These are phyloP conservation scores for Microstegium vimineum DNA, from an alignment of 176 grass and related monocot genomes.

Conservation along the genomic window DNA sequence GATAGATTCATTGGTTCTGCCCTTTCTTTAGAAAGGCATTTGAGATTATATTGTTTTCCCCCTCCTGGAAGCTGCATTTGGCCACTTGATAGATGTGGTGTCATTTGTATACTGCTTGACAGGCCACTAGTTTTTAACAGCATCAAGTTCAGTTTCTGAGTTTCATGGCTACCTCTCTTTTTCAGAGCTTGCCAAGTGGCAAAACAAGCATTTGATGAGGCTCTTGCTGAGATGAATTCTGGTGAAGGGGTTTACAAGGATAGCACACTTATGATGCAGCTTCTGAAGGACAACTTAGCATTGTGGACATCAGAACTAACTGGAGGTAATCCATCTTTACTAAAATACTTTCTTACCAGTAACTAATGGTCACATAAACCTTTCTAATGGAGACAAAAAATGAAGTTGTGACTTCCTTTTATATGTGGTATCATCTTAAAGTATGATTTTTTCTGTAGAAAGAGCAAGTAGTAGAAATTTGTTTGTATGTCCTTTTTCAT, in stretches of 20 bases:
- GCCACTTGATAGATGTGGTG: not conserved
- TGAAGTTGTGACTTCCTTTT: not conserved
- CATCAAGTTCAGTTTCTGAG: not conserved
- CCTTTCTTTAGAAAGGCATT: not conserved
- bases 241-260: constrained; percentile 51
- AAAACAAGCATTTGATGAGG: constrained; percentile 80
- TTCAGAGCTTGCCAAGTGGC: constrained; percentile 68
- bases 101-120: constrained; percentile 12
- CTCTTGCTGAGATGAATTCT: constrained; percentile 55
- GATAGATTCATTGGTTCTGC: not conserved
- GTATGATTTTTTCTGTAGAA: not conserved
- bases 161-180: constrained; percentile 1
- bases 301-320: constrained; percentile 53
- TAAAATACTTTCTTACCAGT: not conserved
- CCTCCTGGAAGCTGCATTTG: not conserved
- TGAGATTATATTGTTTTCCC: not conserved
- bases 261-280: constrained; percentile 60
- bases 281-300: constrained; percentile 68
- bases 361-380: not conserved
- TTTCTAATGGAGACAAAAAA: not conserved
- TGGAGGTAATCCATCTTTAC: constrained; percentile 21
- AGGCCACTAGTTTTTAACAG: not conserved
- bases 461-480: not conserved
- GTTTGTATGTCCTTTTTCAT: not conserved
- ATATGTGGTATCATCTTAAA: not conserved